Conservation (phyloP, 768 basidiomycete genomes). For the Boletus rubropictus region DNA sequence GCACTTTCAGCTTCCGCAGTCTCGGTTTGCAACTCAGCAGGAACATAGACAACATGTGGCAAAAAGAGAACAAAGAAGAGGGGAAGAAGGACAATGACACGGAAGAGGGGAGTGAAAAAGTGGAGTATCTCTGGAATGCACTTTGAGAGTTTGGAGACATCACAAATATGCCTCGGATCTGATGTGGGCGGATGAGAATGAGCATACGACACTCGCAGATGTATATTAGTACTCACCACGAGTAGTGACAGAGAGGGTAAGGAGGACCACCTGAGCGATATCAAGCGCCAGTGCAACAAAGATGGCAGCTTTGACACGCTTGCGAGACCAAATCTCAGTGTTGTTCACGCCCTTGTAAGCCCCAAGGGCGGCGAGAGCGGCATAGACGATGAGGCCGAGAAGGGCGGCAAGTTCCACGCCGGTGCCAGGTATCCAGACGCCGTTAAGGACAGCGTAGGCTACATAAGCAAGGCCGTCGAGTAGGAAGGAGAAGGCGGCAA, state of each 20-base stretch:
- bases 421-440: conserved; percentile 56
- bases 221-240: conserved; percentile 27
- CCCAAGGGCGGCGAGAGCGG: conserved; percentile 68
- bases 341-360: conserved; percentile 75
- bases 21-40: conserved; percentile 18
- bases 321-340: conserved; percentile 60
- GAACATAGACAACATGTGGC: conserved; percentile 61
- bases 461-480: conserved; percentile 73
- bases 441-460: conserved; percentile 55
- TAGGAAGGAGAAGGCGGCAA: conserved; percentile 68
- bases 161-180: conserved; percentile 20
- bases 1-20: conserved; percentile 18
- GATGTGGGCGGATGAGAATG: background rate
- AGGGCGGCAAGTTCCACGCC: conserved; percentile 66
- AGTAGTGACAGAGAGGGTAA: conserved; percentile 37
- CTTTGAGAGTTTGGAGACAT: conserved; percentile 19
- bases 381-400: conserved; percentile 62
- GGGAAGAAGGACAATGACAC: conserved; percentile 55
- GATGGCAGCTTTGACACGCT: conserved; percentile 50
- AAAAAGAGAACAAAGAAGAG: conserved; percentile 55
- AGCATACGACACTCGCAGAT: background rate
- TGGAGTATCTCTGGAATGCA: conserved; percentile 40
- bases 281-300: conserved; percentile 54
- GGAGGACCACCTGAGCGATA: conserved; percentile 50
- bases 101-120: conserved; percentile 54